phyloP scores from a whole-genome alignment of 129 eudicot species.

The Sambucus nigra region DNA sequence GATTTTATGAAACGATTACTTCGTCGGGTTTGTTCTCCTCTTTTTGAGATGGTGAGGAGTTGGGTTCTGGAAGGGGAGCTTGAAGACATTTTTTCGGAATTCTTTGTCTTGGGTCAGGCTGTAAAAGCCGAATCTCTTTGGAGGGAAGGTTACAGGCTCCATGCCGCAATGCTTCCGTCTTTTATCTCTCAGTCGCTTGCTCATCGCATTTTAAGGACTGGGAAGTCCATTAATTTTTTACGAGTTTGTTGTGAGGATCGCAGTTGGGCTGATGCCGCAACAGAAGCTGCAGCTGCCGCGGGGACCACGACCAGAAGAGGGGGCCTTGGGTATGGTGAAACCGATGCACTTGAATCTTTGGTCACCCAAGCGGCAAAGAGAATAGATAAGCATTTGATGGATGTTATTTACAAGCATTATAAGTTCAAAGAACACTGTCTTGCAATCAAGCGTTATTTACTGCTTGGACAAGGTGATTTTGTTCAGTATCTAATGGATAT shows the following conservation, averaged over 20 bases:
- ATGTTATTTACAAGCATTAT: conserved; percentile 64
- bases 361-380: conserved; percentile 90
- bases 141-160: conserved; percentile 91
- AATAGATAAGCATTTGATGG: conserved; percentile 80
- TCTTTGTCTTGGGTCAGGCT: conserved; percentile 83
- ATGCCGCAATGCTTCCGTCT: conserved; percentile 91
- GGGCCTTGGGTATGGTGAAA: conserved; percentile 94
- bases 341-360: conserved; percentile 89
- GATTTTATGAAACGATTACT: conserved; percentile 85
- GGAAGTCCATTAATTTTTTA: conserved; percentile 89
- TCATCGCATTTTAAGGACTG: conserved; percentile 79
- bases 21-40: conserved; percentile 89
- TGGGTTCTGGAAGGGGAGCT: conserved; percentile 99
- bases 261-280: conserved; percentile 97
- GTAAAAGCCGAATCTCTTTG: conserved; percentile 93
- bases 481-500: conserved; percentile 97
- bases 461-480: conserved; percentile 97
- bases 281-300: conserved; percentile 87
- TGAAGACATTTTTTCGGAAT: conserved; percentile 86
- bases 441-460: conserved; percentile 81
- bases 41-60: conserved; percentile 98
- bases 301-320: conserved; percentile 94
- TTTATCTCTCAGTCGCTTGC: conserved; percentile 93
- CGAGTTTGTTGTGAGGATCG: conserved; percentile 95
- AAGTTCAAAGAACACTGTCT: conserved; percentile 97